Base-by-base conservation (phyloP, 1,139 yeast species). In the Yamadazyma membranifaciens region DNA sequence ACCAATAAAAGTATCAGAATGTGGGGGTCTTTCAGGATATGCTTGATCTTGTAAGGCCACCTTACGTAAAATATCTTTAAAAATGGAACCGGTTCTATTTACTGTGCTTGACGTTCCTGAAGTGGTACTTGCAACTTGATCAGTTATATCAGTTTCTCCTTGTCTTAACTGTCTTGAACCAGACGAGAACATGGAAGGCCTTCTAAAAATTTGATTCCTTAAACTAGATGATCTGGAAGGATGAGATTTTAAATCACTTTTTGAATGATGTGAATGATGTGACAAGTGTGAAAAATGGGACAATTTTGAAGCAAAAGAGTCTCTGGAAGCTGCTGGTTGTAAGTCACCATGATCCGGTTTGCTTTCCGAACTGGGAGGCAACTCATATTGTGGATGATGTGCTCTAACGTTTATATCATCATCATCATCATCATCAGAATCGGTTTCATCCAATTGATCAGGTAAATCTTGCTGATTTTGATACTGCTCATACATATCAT, bases 1-100 rank as follows among this genome's bases (percentile, higher is more conserved):
- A 2, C 75, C 76, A 34, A 72, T 52, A 40, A 72, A 69, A 0
- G 74, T 60, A 42, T 72, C 76, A 2, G 69, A 54, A 50, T 42
- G 39, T 50, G 50, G 40, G 35, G 50, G 45, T 36, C 46, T 9
- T 32, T 57, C 62, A 2, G 63, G 56, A 40, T 58, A 57, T n/a
- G 58, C 59, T 29, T 56, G 59, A 44, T 66, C 69, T 1, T 60
- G 61, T 32, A 67, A 53, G 1, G 73, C 62, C 57, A 69, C 63
- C 44, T 59, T 67, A 11, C 73, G 57, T 16, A 69, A 51, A 13
- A 69, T 63, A 17, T 62, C 65, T 49, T 53, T 63, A 34, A 66
- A 49, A 2, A 59, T 49, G 20, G 57, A 54, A 7, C 42, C 50
- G 24, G 50, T 45, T 42, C 47, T 43, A n/a, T 41, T 28, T 13